Evolutionary conservation across 73 alveolate species (phyloP).

Genomic region (Paraurostyla sp.): DNA sequence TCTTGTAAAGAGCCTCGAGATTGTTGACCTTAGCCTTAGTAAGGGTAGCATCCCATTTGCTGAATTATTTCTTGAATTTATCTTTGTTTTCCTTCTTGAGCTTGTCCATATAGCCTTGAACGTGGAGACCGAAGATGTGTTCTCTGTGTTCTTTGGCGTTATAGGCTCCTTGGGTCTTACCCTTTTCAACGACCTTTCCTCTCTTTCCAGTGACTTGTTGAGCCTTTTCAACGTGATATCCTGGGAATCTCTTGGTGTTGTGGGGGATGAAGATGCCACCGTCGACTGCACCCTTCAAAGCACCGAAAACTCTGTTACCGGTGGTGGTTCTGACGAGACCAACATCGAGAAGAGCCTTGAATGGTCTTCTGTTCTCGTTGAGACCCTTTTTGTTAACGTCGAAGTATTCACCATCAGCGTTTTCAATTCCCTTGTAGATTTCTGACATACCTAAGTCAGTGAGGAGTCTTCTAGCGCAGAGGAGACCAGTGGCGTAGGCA

Average conservation of each 20-base stretch:
- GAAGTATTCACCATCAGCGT: conserved; percentile 94
- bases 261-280: conserved; percentile 99
- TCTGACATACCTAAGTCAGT: conserved; percentile 94
- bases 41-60: conserved; percentile 92
- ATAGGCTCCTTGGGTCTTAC: conserved; percentile 67
- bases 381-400: conserved; percentile 91
- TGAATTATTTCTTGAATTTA: conserved; percentile 90
- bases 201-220: conserved; percentile 80
- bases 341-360: conserved; percentile 98
- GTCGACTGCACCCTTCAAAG: conserved; percentile 99
- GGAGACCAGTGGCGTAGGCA: conserved; percentile 99
- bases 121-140: conserved; percentile 99
- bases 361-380: conserved; percentile 95
- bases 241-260: conserved; percentile 99
- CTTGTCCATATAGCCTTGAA: conserved; percentile 94
- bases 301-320: conserved; percentile 99
- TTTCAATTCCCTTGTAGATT: conserved; percentile 93
- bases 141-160: conserved; percentile 97
- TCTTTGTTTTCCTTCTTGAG: conserved; percentile 90
- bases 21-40: conserved; percentile 83
- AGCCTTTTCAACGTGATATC: conserved; percentile 85
- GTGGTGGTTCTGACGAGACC: conserved; percentile 99
- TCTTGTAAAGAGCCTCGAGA: conserved; percentile 95
- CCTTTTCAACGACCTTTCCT: conserved; percentile 87
- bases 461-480: conserved; percentile 98